These are phyloP conservation scores for Biscogniauxia sp. DNA, from an alignment of 2,329 filamentous ascomycete genomes.

Conservation along the genomic window DNA sequence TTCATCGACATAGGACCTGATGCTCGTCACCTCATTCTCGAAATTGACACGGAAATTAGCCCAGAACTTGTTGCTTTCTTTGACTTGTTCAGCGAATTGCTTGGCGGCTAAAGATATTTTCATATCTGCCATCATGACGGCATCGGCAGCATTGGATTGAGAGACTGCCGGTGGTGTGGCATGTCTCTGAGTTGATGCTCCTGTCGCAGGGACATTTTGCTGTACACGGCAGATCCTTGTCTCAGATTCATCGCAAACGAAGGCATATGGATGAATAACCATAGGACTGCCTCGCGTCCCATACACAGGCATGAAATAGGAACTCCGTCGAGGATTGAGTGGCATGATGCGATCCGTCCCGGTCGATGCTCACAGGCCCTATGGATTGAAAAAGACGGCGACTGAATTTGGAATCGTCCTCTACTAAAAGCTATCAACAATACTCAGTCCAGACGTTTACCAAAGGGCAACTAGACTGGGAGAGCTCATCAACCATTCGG, in stretches of 20 bases:
- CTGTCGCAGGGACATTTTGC: background rate
- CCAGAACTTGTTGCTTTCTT: constrained; percentile 25
- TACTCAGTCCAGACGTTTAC: background rate
- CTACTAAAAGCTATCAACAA: background rate
- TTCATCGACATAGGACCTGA: constrained; percentile 23
- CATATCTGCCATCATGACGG: constrained; percentile 19
- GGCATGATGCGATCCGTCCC: background rate
- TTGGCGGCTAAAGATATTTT: constrained; percentile 27
- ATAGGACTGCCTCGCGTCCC: constrained; percentile 8
- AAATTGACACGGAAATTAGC: constrained; percentile 22
- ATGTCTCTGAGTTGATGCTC: background rate
- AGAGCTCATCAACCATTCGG: background rate
- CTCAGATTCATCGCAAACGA: background rate
- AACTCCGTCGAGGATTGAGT: background rate
- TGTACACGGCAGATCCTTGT: background rate
- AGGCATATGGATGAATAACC: constrained; percentile 18
- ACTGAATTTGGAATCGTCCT: background rate
- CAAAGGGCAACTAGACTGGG: background rate
- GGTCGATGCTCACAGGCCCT: background rate
- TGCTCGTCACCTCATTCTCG: constrained; percentile 20
- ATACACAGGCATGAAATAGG: background rate
- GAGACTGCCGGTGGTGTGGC: background rate
- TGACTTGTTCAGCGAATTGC: constrained; percentile 25
- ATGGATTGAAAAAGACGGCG: background rate
- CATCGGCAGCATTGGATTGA: background rate